Evolutionary conservation across 2,329 filamentous ascomycete species (phyloP).

Genomic region (Periconia sp.): DNA sequence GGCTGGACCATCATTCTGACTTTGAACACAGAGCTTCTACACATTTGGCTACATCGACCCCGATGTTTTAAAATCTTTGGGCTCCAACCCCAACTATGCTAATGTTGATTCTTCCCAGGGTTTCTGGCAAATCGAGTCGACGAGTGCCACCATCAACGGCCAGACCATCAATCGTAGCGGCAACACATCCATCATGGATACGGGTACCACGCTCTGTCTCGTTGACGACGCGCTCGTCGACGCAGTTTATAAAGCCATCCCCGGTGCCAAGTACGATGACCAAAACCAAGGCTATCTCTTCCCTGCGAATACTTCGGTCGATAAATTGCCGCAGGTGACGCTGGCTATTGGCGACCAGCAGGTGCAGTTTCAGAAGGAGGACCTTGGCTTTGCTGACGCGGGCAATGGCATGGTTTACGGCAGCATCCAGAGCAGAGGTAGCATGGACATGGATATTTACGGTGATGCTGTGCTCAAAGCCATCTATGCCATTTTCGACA

Average conservation of each 20-base stretch:
- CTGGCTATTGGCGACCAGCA: constrained; percentile 65
- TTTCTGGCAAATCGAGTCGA: constrained; percentile 68
- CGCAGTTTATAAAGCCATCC: constrained; percentile 65
- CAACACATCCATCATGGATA: constrained; percentile 72
- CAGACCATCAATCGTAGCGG: constrained; percentile 51
- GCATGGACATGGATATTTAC: constrained; percentile 60
- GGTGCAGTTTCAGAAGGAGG: constrained; percentile 64
- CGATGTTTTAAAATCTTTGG: constrained; percentile 58
- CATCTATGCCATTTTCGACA: constrained; percentile 67
- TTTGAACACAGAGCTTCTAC: constrained; percentile 70
- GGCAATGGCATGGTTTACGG: too few relatives aligned
- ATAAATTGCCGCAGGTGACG: constrained; percentile 61
- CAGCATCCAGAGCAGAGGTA: constrained; percentile 63
- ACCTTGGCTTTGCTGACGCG: constrained; percentile 65
- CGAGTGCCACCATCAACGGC: constrained; percentile 60
- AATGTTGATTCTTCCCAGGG: constrained; percentile 65
- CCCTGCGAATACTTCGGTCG: constrained; percentile 54
- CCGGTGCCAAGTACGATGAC: constrained; percentile 56
- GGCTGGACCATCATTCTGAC: too few relatives aligned
- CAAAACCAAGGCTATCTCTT: constrained; percentile 65
- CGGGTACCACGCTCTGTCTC: constrained; percentile 69
- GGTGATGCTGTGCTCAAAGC: constrained; percentile 67
- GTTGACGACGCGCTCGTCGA: constrained; percentile 63
- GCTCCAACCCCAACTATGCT: constrained; percentile 60
- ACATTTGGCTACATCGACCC: constrained; percentile 74